Evolutionary conservation across 495 filamentous ascomycete species (phyloP), one percentile per base, ranked within the genome.

Genomic region (Neurospora discreta): DNA sequence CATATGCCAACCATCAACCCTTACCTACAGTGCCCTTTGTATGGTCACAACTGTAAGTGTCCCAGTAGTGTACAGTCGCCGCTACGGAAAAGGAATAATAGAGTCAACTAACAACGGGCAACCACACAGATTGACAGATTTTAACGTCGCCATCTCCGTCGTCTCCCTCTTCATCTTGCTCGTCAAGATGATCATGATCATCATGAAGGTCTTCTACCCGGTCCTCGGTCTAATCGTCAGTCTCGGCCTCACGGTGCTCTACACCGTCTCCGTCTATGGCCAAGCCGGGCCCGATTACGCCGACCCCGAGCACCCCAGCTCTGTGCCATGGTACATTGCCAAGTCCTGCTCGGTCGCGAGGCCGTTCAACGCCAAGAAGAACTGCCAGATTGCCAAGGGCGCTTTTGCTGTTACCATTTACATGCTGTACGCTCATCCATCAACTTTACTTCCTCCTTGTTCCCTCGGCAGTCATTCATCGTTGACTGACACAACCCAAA

Each of bases 231-330:
- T 88, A 42, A 18, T 89, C 69, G 73, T 91, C 76, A 89, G 92
- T 78, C 71, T 83, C 60, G 77, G 82, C 30, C 81, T 93, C 72
- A 79, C 88, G 11, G 86, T 84, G 0, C 81, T 98, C 36, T 97
- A 88, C 78, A 82, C 88, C 52, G 84, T 89, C 38, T 90, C 89
- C 76, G 83, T 91, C 73, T 86, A 88, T 71, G 90, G 86, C 68
- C 94, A 98, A 78, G 89, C 91, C 40, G 91, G 91, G 13, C 88
- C 90, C 41, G 94, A 98, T 78, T 91, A 87, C 78, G 90, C 89
- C 46, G 93, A 98, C 78, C 86, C 90, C 9, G 75, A 84, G 5
- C 88, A 91, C 72, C 89, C 87, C 8, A 90, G 92, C 73, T 82
- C 84, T 8, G 87, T 89, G 2, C 83, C 92, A 5, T 98, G 94